Conservation (phyloP, 129 eudicot genomes). For the Flaveria ramosissima region DNA sequence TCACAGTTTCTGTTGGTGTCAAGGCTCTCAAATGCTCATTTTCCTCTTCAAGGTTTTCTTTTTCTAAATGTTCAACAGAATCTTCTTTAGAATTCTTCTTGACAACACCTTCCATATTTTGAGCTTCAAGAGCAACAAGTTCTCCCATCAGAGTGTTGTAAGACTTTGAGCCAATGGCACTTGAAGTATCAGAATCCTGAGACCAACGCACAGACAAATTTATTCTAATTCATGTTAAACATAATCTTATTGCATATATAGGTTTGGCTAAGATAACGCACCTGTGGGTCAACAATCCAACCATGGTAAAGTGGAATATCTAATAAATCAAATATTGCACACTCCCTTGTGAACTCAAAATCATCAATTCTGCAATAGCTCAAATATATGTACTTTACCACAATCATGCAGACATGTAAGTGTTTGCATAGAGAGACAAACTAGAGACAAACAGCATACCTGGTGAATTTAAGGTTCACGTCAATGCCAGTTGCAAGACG, state of each 20-base stretch:
- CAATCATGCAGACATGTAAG: background rate
- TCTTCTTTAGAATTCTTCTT: constrained; percentile 48
- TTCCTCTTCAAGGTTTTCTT: constrained; percentile 71
- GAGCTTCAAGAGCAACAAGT: constrained; percentile 78
- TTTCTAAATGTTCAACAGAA: constrained; percentile 36
- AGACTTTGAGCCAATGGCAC: constrained; percentile 84
- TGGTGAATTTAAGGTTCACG: constrained; percentile 76
- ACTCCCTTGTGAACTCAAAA: constrained; percentile 91
- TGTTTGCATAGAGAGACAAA: constrained; percentile 14
- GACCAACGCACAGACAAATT: constrained; percentile 26
- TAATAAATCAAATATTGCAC: constrained; percentile 86
- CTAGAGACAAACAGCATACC: constrained; percentile 42
- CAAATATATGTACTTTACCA: background rate
- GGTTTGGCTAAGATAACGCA: constrained; percentile 32
- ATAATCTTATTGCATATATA: constrained; percentile 12
- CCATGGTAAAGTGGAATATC: constrained; percentile 95
- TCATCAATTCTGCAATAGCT: constrained; percentile 75
- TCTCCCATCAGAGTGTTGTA: constrained; percentile 82
- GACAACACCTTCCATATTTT: constrained; percentile 40
- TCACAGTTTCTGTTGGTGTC: constrained; percentile 51
- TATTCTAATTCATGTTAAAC: constrained; percentile 15
- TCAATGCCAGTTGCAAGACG: constrained; percentile 95
- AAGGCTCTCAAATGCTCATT: constrained; percentile 54
- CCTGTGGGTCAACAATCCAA: constrained; percentile 98
- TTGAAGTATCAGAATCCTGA: constrained; percentile 72